phyloP scores from a whole-genome alignment of 78 protist species.

The Corallochytrium limacisporum region DNA sequence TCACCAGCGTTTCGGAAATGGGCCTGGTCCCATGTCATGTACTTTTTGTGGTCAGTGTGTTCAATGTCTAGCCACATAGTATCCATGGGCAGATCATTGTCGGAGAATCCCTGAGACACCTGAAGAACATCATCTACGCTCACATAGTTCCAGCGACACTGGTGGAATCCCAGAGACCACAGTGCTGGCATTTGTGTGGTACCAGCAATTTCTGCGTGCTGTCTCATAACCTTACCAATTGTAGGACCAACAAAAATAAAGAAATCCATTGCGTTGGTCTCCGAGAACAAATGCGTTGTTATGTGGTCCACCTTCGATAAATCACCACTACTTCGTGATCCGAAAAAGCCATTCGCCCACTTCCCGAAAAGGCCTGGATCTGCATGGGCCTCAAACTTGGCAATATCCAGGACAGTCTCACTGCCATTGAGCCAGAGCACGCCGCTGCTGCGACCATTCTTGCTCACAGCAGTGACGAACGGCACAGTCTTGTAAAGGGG shows the following conservation, averaged over 20 bases:
- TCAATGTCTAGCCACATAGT: slow-evolving; percentile 99
- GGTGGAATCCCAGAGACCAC: slow-evolving; percentile 92
- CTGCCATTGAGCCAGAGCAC: slow-evolving; percentile 85
- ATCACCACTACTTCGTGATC: neutral
- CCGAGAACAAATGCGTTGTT: slow-evolving; percentile 74
- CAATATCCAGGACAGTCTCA: slow-evolving; percentile 80
- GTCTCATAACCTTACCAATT: slow-evolving; percentile 30
- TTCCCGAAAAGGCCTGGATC: no score
- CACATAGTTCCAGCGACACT: slow-evolving; percentile 97
- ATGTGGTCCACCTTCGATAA: neutral
- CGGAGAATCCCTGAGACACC: slow-evolving; percentile 48
- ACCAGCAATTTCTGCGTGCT: slow-evolving; percentile 78
- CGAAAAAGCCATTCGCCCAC: neutral
- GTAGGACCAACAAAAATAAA: slow-evolving; percentile 75
- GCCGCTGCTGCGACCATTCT: slow-evolving; percentile 27
- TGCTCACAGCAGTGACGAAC: slow-evolving; percentile 61
- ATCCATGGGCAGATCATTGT: slow-evolving; percentile 85
- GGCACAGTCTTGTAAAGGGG: slow-evolving; percentile 92
- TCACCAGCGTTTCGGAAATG: slow-evolving; percentile 75
- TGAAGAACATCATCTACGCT: slow-evolving; percentile 23
- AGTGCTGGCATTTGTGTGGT: slow-evolving; percentile 69
- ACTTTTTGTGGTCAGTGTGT: slow-evolving; percentile 90
- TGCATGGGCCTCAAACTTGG: neutral
- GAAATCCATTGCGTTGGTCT: slow-evolving; percentile 74
- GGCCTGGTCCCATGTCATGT: slow-evolving; percentile 92